phyloP scores from a whole-genome alignment of 2,329 filamentous ascomycete genomes.

The Nothopassalora personata region DNA sequence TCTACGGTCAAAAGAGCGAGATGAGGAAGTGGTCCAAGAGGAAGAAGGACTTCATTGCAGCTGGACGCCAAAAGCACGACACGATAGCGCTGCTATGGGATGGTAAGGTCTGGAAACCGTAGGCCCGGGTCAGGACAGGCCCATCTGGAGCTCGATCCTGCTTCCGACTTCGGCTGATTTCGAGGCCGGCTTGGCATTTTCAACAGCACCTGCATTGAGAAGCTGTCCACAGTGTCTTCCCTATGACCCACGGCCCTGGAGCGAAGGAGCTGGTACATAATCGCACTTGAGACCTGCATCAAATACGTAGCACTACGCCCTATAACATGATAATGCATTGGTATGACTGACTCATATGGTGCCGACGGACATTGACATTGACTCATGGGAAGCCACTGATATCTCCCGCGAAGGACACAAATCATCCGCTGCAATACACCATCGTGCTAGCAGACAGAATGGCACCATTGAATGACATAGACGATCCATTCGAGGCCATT shows the following conservation, averaged over 20 bases:
- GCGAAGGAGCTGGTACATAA: background rate
- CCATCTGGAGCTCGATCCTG: background rate
- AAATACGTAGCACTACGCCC: background rate
- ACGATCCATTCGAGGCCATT: conserved; percentile 1
- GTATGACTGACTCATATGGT: background rate
- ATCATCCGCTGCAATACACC: background rate
- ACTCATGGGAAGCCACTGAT: background rate
- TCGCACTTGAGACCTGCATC: background rate
- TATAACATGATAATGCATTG: background rate
- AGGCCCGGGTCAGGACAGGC: background rate
- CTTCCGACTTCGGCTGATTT: background rate
- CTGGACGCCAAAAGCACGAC: background rate
- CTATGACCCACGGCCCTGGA: background rate
- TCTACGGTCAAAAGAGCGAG: background rate
- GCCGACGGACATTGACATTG: background rate
- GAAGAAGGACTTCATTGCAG: background rate
- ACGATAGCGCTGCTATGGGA: background rate
- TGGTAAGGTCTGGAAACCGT: background rate
- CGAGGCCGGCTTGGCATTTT: background rate
- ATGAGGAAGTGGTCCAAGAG: background rate
- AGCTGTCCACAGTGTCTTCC: no score
- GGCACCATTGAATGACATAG: background rate
- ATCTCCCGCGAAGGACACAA: background rate
- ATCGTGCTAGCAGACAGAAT: background rate
- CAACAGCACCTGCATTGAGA: background rate